These are phyloP conservation scores for Cryoendolithus antarcticus DNA, from an alignment of 2,329 filamentous ascomycete species.

Conservation along the genomic window DNA sequence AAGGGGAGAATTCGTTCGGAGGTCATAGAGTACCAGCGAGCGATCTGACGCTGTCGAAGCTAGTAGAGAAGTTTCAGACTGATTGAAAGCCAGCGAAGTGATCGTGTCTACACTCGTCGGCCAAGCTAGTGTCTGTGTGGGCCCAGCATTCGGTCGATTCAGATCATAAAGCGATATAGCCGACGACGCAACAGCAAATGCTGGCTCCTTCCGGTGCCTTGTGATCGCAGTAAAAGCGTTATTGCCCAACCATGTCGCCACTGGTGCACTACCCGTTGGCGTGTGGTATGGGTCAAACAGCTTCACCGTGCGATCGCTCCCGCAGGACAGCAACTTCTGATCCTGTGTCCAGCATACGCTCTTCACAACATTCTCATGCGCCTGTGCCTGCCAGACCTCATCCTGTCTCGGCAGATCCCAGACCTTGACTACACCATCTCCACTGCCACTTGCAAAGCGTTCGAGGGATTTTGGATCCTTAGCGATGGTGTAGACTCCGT, in stretches of 20 bases:
- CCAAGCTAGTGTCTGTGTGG: slow-evolving; percentile 74
- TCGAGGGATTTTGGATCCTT: slow-evolving; percentile 37
- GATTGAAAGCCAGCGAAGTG: slow-evolving; percentile 78
- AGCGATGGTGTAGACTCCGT: slow-evolving; percentile 50
- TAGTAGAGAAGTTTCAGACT: slow-evolving; percentile 82
- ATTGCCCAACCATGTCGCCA: slow-evolving; percentile 72
- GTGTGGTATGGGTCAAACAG: slow-evolving; percentile 82
- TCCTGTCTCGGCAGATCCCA: slow-evolving; percentile 68
- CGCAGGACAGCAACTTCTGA: slow-evolving; percentile 74
- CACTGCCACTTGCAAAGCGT: slow-evolving; percentile 61
- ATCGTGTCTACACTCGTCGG: slow-evolving; percentile 85
- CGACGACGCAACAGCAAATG: slow-evolving; percentile 63
- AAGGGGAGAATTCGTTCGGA: slow-evolving; percentile 73
- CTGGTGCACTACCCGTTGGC: slow-evolving; percentile 52
- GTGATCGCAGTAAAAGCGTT: slow-evolving; percentile 74
- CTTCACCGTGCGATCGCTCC: slow-evolving; percentile 75
- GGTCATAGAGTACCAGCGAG: slow-evolving; percentile 79
- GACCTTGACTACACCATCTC: slow-evolving; percentile 87
- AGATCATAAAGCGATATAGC: slow-evolving; percentile 82
- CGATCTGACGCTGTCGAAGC: slow-evolving; percentile 77
- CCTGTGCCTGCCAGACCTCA: slow-evolving; percentile 65
- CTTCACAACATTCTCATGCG: slow-evolving; percentile 91
- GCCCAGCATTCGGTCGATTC: slow-evolving; percentile 60
- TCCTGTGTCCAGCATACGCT: slow-evolving; percentile 81
- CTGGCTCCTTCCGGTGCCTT: slow-evolving; percentile 65